Evolutionary conservation across 140 eudicot genomes (phyloP).

Genomic region (Anethum foeniculum): DNA sequence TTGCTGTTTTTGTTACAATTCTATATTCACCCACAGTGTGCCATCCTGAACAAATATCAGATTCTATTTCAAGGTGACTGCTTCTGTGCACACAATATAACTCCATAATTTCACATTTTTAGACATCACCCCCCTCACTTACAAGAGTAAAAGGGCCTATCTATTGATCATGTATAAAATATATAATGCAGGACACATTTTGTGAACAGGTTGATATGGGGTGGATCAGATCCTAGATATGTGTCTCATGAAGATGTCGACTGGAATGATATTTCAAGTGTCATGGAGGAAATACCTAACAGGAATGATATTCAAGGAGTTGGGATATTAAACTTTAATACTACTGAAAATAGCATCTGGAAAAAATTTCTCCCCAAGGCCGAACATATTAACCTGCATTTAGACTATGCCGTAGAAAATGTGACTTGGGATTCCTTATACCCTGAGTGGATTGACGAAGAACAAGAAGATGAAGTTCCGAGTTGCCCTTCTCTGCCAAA

Average conservation of each 20-base stretch:
- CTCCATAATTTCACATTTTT: neutral
- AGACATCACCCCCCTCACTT: constrained; percentile 3
- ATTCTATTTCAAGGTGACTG: constrained; percentile 39
- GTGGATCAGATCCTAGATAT: constrained; percentile 53
- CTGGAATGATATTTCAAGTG: constrained; percentile 49
- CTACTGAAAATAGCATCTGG: constrained; percentile 44
- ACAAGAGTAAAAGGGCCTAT: neutral
- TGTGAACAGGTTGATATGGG: constrained; percentile 70
- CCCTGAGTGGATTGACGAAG: constrained; percentile 96
- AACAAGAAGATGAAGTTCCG: constrained; percentile 66
- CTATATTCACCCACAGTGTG: constrained; percentile 25
- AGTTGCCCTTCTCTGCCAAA: constrained; percentile 58
- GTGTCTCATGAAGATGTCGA: constrained; percentile 36
- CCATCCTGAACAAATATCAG: constrained; percentile 30
- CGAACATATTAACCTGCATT: constrained; percentile 38
- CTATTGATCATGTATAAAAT: constrained; percentile 12
- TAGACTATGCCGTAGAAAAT: constrained; percentile 39
- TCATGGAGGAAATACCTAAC: constrained; percentile 18
- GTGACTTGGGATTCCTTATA: constrained; percentile 67
- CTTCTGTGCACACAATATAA: neutral
- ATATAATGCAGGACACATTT: constrained; percentile 34
- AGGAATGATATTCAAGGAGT: constrained; percentile 32
- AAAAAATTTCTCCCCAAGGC: constrained; percentile 29
- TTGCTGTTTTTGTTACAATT: constrained; percentile 27
- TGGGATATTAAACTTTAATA: constrained; percentile 57